Conservation (phyloP, 495 filamentous ascomycete genomes). For the Cladorrhinum samala region DNA sequence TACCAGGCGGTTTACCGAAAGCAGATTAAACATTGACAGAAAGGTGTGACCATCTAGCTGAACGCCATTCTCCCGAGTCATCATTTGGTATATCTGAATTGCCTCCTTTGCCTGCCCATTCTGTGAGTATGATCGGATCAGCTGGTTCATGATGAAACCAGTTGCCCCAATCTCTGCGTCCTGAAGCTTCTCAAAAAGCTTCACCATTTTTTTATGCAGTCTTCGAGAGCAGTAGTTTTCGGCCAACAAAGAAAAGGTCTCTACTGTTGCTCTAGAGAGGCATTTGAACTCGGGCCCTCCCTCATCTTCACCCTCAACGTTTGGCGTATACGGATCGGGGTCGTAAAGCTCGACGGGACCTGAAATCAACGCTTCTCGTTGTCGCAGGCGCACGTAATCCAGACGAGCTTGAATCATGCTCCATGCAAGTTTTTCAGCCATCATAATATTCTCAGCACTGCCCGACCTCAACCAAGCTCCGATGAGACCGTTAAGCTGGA, state of each 20-base stretch:
- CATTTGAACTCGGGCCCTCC: slow-evolving; percentile 24
- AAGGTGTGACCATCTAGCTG: slow-evolving; percentile 65
- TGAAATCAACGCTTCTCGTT: slow-evolving; percentile 10
- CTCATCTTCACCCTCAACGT: slow-evolving; percentile 16
- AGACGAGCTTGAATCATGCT: slow-evolving; percentile 65
- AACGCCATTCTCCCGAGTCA: slow-evolving; percentile 33
- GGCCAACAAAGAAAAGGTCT: slow-evolving; percentile 71
- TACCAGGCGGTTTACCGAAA: slow-evolving; percentile 37
- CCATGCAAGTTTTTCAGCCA: slow-evolving; percentile 69
- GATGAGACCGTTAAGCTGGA: slow-evolving; percentile 69
- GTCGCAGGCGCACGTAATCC: slow-evolving; percentile 43
- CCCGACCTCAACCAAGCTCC: slow-evolving; percentile 66
- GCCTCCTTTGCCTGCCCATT: slow-evolving; percentile 44
- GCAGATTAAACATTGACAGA: slow-evolving; percentile 54
- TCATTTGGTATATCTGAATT: slow-evolving; percentile 49
- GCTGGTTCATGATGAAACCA: slow-evolving; percentile 68
- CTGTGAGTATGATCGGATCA: slow-evolving; percentile 57
- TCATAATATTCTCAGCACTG: slow-evolving; percentile 43
- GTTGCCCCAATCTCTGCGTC: slow-evolving; percentile 57
- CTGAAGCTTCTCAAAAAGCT: slow-evolving; percentile 52
- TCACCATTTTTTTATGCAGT: slow-evolving; percentile 48
- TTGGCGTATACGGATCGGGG: slow-evolving; percentile 29
- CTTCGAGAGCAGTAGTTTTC: slow-evolving; percentile 61
- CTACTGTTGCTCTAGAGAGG: slow-evolving; percentile 52
- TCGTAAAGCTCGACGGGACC: slow-evolving; percentile 9